phyloP scores from a whole-genome alignment of 2,329 filamentous ascomycete species.

The Botryotinia convoluta region DNA sequence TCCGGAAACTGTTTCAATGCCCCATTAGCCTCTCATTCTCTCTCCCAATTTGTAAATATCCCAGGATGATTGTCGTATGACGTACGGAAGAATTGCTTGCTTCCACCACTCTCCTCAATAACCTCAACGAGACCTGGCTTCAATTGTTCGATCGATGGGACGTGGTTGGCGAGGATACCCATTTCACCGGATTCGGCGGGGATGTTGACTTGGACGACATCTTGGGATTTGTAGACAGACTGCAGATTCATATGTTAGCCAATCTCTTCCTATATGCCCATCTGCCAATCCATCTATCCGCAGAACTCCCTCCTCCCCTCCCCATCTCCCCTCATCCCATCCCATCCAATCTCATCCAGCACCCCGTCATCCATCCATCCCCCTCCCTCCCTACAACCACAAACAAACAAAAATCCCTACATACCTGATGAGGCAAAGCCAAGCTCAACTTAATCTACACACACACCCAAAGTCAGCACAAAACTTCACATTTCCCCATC shows the following conservation, averaged over 20 bases:
- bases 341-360: neutral
- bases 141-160: constrained; percentile 97
- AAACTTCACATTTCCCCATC: neutral
- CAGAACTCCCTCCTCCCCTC: neutral
- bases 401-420: constrained; percentile 38
- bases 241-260: constrained; percentile 46
- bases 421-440: constrained; percentile 96
- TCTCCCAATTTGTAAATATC: neutral
- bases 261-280: neutral
- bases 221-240: constrained; percentile 67
- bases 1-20: constrained; percentile 70
- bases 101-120: constrained; percentile 82
- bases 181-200: constrained; percentile 97
- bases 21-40: neutral
- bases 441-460: constrained; percentile 90
- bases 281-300: constrained; percentile 5
- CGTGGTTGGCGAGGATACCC: constrained; percentile 99
- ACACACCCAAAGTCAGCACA: constrained; percentile 28
- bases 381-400: neutral
- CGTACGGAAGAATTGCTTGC: constrained; percentile 99
- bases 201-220: constrained; percentile 94
- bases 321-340: neutral
- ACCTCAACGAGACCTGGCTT: constrained; percentile 95
- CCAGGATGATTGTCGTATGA: constrained; percentile 33
- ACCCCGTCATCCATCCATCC: neutral